Evolutionary conservation across 192 early-diverging fungal genomes (phyloP).

Genomic region (Cetraspora pellucida): DNA sequence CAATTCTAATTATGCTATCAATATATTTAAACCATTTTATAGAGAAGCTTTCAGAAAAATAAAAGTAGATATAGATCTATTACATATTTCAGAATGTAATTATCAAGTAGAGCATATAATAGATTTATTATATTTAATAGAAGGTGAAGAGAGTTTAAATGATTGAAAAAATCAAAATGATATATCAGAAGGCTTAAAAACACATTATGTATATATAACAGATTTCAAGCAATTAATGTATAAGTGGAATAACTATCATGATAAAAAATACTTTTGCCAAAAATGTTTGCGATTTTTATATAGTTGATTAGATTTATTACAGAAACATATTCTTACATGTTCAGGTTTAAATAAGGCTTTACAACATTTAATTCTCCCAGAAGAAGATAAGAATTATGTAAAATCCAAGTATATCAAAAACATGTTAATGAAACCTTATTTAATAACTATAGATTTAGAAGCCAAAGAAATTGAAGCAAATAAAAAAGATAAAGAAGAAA

Average conservation of each 20-base stretch:
- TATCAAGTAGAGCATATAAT: slow-evolving; percentile 3
- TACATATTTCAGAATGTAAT: not conserved
- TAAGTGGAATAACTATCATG: slow-evolving; percentile 16
- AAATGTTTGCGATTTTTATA: not conserved
- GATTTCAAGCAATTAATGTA: not conserved
- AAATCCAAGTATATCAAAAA: slow-evolving; percentile 30
- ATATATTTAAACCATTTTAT: slow-evolving; percentile 14
- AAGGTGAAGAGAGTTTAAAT: slow-evolving; percentile 12
- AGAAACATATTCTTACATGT: not conserved
- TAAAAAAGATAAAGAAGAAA: slow-evolving; percentile 18
- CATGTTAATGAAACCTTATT: slow-evolving; percentile 24
- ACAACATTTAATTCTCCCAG: not conserved
- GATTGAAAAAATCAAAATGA: slow-evolving; percentile 5
- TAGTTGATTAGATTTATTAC: slow-evolving; percentile 2
- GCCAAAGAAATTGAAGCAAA: slow-evolving; percentile 6
- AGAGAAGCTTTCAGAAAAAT: not conserved
- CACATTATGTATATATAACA: slow-evolving; percentile 5
- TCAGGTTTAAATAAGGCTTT: not conserved
- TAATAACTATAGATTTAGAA: slow-evolving; percentile 23
- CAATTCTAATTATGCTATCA: slow-evolving; percentile 4
- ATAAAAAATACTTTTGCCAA: not conserved
- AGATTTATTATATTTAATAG: slow-evolving; percentile 9
- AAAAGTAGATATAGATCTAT: not conserved
- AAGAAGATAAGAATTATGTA: slow-evolving; percentile 19
- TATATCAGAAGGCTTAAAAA: slow-evolving; percentile 1